A percentile compares a stretch with the other conserved stretches of the same genome.
Conservation (phyloP, 2,329 filamentous ascomycete genomes). For the Shiraia sp. region DNA sequence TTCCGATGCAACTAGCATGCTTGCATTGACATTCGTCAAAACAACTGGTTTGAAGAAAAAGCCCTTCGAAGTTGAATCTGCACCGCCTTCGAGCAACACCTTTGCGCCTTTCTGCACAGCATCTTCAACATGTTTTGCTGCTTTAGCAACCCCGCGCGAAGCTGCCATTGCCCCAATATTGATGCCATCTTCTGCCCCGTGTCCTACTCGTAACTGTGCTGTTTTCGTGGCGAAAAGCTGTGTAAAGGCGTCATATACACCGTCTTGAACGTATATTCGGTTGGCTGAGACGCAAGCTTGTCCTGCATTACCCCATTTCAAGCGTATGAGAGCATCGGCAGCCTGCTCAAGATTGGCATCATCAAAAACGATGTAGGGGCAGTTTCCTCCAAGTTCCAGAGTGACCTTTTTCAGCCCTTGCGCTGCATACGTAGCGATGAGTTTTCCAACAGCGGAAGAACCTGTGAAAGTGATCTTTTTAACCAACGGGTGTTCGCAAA, state of each 20-base stretch:
- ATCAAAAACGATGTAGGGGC: conserved; percentile 63
- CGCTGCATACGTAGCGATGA: conserved; percentile 60
- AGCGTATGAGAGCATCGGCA: conserved; percentile 15
- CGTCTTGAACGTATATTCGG: conserved; percentile 50
- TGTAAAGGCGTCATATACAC: not conserved
- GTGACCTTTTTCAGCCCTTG: conserved; percentile 63
- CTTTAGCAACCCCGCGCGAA: conserved; percentile 42
- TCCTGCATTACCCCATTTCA: conserved; percentile 5
- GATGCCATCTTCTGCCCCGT: conserved; percentile 56
- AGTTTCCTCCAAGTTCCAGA: conserved; percentile 64
- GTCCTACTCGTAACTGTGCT: conserved; percentile 45
- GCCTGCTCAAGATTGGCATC: conserved; percentile 61
- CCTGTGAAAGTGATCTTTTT: conserved; percentile 63
- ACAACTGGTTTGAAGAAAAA: conserved; percentile 51
- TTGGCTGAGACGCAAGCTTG: conserved; percentile 43
- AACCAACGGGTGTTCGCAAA: conserved; percentile 58
- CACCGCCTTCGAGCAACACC: conserved; percentile 50
- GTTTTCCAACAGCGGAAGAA: conserved; percentile 59
- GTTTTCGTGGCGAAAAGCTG: not conserved
- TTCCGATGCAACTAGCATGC: conserved; percentile 25
- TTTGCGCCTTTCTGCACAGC: conserved; percentile 36
- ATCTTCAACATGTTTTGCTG: conserved; percentile 30
- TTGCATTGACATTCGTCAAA: conserved; percentile 21
- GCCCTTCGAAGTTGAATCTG: conserved; percentile 49
- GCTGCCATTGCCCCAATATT: conserved; percentile 63